Evolutionary conservation across 2,329 filamentous ascomycete genomes (phyloP).

Genomic region (Penicillium palitans): DNA sequence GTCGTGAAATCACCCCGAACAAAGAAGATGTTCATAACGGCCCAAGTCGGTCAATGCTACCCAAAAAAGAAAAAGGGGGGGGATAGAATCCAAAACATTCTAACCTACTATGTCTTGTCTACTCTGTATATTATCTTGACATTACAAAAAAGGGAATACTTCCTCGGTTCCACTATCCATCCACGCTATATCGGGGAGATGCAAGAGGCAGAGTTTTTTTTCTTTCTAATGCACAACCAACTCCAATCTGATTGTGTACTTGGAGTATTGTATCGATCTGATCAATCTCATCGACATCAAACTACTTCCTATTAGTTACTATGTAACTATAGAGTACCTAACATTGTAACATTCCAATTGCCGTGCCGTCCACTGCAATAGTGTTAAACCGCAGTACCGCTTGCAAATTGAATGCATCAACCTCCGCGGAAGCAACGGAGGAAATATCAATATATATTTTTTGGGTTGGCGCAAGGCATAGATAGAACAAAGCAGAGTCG

Average conservation of each 20-base stretch:
- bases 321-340: neutral
- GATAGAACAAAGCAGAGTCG: neutral
- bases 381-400: neutral
- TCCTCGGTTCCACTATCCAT: neutral
- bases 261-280: conserved; percentile 3
- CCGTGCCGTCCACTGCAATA: neutral
- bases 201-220: conserved; percentile 2
- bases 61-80: neutral
- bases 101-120: neutral
- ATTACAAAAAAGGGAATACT: neutral
- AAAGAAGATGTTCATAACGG: neutral
- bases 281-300: conserved; percentile 4
- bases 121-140: neutral
- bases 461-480: neutral
- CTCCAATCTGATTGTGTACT: conserved; percentile 6
- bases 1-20: neutral
- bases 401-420: neutral
- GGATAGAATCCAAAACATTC: neutral
- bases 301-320: neutral
- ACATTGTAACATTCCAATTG: neutral
- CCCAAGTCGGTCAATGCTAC: neutral
- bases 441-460: neutral
- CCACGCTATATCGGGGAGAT: conserved; percentile 9
- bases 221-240: neutral
- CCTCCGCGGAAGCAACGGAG: neutral